A percentile compares a stretch with the other conserved stretches of the same genome.
phyloP scores from a whole-genome alignment of 371 early-diverging fungal species.

The Apophysomyces trapeziformis region DNA sequence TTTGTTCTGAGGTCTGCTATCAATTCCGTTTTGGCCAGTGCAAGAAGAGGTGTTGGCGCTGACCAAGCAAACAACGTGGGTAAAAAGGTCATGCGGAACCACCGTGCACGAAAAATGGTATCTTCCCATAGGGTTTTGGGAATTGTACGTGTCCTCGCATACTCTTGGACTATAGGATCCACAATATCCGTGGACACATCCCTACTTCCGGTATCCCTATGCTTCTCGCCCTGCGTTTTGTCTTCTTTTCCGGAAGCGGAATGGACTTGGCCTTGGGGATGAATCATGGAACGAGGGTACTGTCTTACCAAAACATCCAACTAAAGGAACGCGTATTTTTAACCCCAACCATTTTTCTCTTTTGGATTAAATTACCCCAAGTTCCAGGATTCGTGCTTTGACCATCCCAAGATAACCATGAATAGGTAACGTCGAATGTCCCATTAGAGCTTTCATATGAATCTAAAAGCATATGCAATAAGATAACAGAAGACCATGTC shows the following conservation, averaged over 20 bases:
- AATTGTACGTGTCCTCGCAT: slow-evolving; percentile 10
- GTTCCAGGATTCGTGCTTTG: slow-evolving; percentile 24
- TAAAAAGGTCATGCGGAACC: slow-evolving; percentile 30
- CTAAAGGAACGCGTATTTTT: slow-evolving; percentile 3
- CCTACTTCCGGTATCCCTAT: too few relatives aligned
- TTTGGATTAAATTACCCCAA: slow-evolving; percentile 23
- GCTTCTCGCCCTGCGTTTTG: too few relatives aligned
- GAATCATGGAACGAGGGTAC: slow-evolving; percentile 14
- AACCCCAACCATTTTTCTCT: background rate
- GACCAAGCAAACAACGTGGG: slow-evolving; percentile 24
- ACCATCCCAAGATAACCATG: slow-evolving; percentile 12
- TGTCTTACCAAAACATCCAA: slow-evolving; percentile 20
- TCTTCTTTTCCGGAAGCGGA: too few relatives aligned
- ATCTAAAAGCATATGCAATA: background rate
- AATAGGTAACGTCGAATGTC: background rate
- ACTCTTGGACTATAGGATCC: background rate
- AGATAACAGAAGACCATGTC: too few relatives aligned
- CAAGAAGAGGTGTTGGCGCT: background rate
- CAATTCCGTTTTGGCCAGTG: slow-evolving; percentile 15
- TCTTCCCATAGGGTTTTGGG: slow-evolving; percentile 21
- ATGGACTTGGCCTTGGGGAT: background rate
- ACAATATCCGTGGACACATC: too few relatives aligned
- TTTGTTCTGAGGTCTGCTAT: slow-evolving; percentile 19
- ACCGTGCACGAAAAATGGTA: slow-evolving; percentile 22
- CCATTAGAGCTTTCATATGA: background rate